Base-by-base conservation (phyloP, 176 grass and related monocot species). In the Typha latifolia region DNA sequence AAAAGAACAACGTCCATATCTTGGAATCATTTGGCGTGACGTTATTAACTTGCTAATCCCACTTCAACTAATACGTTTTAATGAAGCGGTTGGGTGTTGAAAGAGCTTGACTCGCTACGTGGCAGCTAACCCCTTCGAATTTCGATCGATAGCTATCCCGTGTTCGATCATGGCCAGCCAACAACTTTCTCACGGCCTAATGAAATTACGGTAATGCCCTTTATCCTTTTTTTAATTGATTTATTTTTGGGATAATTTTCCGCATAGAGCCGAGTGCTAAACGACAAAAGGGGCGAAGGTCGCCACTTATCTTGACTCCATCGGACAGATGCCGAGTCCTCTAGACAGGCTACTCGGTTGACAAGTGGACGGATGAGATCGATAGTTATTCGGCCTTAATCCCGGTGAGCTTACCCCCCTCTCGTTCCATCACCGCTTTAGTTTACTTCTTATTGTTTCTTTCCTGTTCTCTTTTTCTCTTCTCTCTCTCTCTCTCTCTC, bases 81-180 rank as follows among this genome's bases (percentile, higher is more conserved):
- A 75, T 66, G 51, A 26, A 57, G 14, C 14, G 22, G n/a, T 76
- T 67, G 48, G 52, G 48, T 32, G 5, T 27, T 66, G 2, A 47
- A 37, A 37, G 24, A 4, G 74, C 63, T 26, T 20, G 1, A 32
- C 50, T 68, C 50, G 64, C 50, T 68, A 34, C 64, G 73, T 61
- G 74, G 53, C 74, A 76, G 31, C 22, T 48, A 67, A 66, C 26
- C n/a, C 0, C 24, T 2, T 2, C 24, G n/a, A n/a, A 29, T 55
- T 48, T 8, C 3, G 47, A 37, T n/a, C 1, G 15, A 15, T 18
- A 61, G 74, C 74, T 77, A 65, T 77, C 59, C 49, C 63, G 48
- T 68, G 74, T 77, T 77, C 74, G 59, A 49, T 9, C 15, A 32
- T 19, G 10, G 15, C 55, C 74, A 57, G 47, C 20, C 63, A 77